A percentile compares a stretch with the other conserved stretches of the same genome.
phyloP scores from a whole-genome alignment of 176 grass and related monocot genomes.

The Oryza brachyantha region DNA sequence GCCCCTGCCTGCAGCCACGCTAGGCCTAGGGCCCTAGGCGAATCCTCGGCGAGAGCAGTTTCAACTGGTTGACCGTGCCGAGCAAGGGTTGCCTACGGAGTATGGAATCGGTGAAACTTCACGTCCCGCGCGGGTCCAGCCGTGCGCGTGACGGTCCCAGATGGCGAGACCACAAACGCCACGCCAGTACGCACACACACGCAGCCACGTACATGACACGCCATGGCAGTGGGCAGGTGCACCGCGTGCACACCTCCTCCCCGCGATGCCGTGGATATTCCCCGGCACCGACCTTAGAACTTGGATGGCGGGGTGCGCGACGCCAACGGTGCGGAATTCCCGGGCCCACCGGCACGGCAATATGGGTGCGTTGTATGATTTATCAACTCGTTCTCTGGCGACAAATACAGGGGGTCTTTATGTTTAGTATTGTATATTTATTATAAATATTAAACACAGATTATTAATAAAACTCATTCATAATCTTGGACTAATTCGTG shows the following conservation, averaged over 20 bases:
- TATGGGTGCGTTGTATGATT: too few species aligned
- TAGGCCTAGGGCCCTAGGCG: not conserved
- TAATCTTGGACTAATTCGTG: too few species aligned
- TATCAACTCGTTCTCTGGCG: too few species aligned
- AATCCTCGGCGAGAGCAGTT: too few species aligned
- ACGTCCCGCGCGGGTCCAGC: not conserved
- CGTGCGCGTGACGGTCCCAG: too few species aligned
- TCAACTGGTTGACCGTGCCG: too few species aligned
- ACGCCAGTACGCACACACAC: not conserved
- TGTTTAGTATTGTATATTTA: too few species aligned
- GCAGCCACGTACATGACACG: not conserved
- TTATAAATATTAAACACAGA: too few species aligned
- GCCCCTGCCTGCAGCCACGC: not conserved
- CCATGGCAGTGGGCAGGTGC: not conserved
- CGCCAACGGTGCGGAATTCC: not conserved
- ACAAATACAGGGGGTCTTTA: too few species aligned
- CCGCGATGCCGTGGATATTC: slow-evolving; percentile 33
- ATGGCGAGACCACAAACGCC: not conserved
- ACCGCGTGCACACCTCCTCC: not conserved
- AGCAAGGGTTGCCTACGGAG: too few species aligned
- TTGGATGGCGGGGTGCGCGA: not conserved
- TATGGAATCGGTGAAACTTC: not conserved
- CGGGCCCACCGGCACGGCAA: not conserved
- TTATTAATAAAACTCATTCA: too few species aligned
- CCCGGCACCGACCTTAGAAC: not conserved